Base-by-base conservation (phyloP, 441 rosid genomes). In the Cnidoscolus chayamansa region DNA sequence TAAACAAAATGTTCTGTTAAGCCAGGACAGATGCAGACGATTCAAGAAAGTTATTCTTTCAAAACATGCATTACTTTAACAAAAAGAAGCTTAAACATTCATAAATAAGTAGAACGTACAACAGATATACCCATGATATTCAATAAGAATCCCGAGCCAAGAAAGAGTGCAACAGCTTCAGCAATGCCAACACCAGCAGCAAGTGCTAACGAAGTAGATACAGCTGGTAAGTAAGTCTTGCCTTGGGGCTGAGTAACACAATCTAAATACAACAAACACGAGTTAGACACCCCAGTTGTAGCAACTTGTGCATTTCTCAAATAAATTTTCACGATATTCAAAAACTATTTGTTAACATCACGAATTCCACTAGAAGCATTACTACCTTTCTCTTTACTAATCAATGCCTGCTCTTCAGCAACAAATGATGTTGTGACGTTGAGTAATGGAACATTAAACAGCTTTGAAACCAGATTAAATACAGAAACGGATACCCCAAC, bases 51-150 rank as follows among this genome's bases (percentile, higher is more conserved):
- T 3, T 55, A 68, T 37, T 5, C 11, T 19, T 45, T 51, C 9
- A 5, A 47, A 43, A 55, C 47, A 55, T 68, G 8, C 32, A 71
- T 2, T 49, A 31, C 3, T 4, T 30, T 10, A 7, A 59, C 7
- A 16, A 9, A 8, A 51, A 67, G 54, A 49, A 55, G 62, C 40
- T 68, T n/a, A 47, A 15, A 78, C 30, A 49, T 40, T 17, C 71
- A 71, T 40, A 79, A 81, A 68, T 48, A 77, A 76, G 74, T 69
- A 70, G 70, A 73, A 89, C 92, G 72, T 94, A 94, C 97, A 80
- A 79, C 87, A 84, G 93, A 88, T 86, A 94, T 88, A 79, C 97
- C 98, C 99, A 92, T 88, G 84, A 92, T 78, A 84, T 85, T 91
- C 93, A 92, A 76, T 74, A 92, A 78, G 85, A 79, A 89, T 58